Conservation (phyloP, 2,329 filamentous ascomycete genomes). For the Sporothrix humicola region DNA sequence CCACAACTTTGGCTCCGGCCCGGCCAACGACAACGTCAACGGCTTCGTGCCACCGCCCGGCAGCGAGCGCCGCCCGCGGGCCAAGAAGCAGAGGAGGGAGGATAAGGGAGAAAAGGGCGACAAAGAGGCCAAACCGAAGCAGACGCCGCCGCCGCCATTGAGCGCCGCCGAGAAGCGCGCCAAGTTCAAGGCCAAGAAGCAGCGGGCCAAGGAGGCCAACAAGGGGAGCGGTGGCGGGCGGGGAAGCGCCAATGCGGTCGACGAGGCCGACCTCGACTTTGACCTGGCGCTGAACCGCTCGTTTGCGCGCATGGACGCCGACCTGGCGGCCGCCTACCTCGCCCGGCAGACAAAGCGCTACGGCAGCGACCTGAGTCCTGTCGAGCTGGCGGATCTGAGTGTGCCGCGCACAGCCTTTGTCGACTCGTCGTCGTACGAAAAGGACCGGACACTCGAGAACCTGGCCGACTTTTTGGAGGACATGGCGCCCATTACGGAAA, state of each 20-base stretch:
- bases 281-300: conserved; percentile 79
- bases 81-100: conserved; percentile 34
- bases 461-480: conserved; percentile 79
- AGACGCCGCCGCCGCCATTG: conserved; percentile 18
- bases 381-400: conserved; percentile 84
- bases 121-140: not conserved
- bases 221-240: conserved; percentile 38
- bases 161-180: conserved; percentile 14
- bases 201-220: conserved; percentile 31
- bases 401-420: conserved; percentile 71
- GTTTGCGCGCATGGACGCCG: conserved; percentile 81
- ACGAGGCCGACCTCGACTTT: conserved; percentile 65
- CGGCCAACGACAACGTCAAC: conserved; percentile 22
- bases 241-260: conserved; percentile 40
- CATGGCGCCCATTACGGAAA: conserved; percentile 61
- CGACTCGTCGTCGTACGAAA: conserved; percentile 72
- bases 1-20: not conserved
- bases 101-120: not conserved
- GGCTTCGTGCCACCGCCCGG: conserved; percentile 13
- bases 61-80: conserved; percentile 9
- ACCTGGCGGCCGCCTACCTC: conserved; percentile 83
- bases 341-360: conserved; percentile 79
- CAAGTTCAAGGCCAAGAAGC: conserved; percentile 31
- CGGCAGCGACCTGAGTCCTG: conserved; percentile 76
- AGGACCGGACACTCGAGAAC: conserved; percentile 72